These are phyloP conservation scores for Chenopodium formosanum DNA, from an alignment of 148 eudicot genomes.

Conservation along the genomic window DNA sequence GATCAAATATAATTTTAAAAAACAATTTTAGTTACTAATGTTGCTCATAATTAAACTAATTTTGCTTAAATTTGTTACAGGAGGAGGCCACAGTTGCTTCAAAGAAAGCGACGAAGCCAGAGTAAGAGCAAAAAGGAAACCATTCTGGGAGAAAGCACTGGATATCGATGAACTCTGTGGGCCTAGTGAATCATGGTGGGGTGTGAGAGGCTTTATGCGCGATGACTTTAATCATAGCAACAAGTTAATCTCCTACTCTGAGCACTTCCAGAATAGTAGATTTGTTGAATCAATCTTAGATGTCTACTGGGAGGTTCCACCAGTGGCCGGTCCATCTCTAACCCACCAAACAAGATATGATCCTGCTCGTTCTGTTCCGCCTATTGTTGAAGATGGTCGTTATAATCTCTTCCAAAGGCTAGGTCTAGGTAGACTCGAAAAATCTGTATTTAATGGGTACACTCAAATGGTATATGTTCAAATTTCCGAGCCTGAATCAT, in stretches of 20 bases:
- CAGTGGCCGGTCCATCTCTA: conserved; percentile 91
- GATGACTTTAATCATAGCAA: conserved; percentile 94
- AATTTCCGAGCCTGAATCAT: conserved; percentile 55
- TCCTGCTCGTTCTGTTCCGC: conserved; percentile 75
- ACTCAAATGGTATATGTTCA: conserved; percentile 96
- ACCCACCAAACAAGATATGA: conserved; percentile 95
- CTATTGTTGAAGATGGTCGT: conserved; percentile 92
- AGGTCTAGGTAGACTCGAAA: conserved; percentile 57
- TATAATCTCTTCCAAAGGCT: conserved; percentile 75
- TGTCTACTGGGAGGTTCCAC: conserved; percentile 95
- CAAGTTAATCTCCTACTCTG: conserved; percentile 56
- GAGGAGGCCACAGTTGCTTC: conserved; percentile 98
- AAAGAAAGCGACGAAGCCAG: conserved; percentile 92
- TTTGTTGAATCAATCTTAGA: conserved; percentile 86
- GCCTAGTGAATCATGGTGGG: conserved; percentile 94
- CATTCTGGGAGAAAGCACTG: conserved; percentile 91
- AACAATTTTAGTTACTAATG: not conserved
- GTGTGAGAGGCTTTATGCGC: conserved; percentile 84
- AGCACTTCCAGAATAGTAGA: conserved; percentile 87
- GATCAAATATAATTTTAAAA: not conserved
- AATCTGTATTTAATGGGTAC: conserved; percentile 87
- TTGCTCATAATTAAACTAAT: not conserved
- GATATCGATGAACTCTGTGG: conserved; percentile 85
- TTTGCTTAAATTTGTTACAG: conserved; percentile 34
- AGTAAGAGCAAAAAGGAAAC: conserved; percentile 62